Percentiles rank a stretch among this genome's conserved stretches.
Evolutionary conservation across 2,329 filamentous ascomycete species (phyloP).

Genomic region (Pseudogymnoascus sp.): DNA sequence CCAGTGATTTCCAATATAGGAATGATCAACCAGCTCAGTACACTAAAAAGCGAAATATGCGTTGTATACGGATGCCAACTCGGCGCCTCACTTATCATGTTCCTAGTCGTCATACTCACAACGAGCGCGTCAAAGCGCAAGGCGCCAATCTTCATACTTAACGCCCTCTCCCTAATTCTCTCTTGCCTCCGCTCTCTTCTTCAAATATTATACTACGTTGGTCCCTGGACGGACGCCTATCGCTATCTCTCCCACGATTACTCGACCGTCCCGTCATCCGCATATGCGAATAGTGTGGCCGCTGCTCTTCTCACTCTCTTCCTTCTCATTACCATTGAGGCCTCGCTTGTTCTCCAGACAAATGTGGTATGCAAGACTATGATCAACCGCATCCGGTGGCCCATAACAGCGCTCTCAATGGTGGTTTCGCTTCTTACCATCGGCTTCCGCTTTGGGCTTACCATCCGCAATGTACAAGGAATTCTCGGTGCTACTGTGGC

Average conservation of each 20-base stretch:
- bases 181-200: constrained; percentile 45
- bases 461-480: constrained; percentile 38
- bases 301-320: constrained; percentile 42
- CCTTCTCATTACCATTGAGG: constrained; percentile 45
- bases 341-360: constrained; percentile 54
- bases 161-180: constrained; percentile 45
- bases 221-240: constrained; percentile 44
- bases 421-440: constrained; percentile 43
- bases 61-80: constrained; percentile 54
- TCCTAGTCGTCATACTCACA: constrained; percentile 49
- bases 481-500: constrained; percentile 27
- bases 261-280: constrained; percentile 32
- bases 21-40: not conserved
- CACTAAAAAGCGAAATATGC: constrained; percentile 33
- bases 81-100: constrained; percentile 48
- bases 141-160: constrained; percentile 52
- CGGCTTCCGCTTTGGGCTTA: constrained; percentile 44
- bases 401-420: constrained; percentile 39
- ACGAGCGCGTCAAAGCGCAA: constrained; percentile 50
- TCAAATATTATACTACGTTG: constrained; percentile 41
- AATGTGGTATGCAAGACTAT: constrained; percentile 47
- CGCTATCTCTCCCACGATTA: constrained; percentile 40
- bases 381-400: constrained; percentile 36
- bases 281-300: constrained; percentile 39
- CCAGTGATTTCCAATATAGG: not conserved